Evolutionary conservation across 192 early-diverging fungal species (phyloP), one percentile per base, ranked within the genome.

Genomic region (Coemansia sp.): DNA sequence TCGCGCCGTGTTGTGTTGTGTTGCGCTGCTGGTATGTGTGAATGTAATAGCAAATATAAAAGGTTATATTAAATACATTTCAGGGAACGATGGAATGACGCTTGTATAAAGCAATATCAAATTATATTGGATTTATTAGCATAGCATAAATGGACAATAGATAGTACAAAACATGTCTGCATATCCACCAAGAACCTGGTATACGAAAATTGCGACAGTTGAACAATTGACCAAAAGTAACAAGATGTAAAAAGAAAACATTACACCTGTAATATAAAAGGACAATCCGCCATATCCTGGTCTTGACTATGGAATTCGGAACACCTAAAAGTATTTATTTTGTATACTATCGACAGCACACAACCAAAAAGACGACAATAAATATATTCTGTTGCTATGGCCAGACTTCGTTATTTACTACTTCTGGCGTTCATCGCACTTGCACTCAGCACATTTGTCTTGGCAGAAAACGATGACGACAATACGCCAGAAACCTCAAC

Each of bases 191-290:
- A 51, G 16, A 51, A 51, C 23, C 23, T 8, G 48, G 23, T 16
- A 23, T 51, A 3, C 21, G 13, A 23, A 2, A 9, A 12, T 25
- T 25, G 2, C 9, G n/a, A n/a, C n/a, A 1, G 25, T 26, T 51
- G 21, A 51, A 23, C 0, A 51, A 25, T 26, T 7, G 23, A 9
- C 25, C 1, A 51, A 9, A 51, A 26, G 21, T 9, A 51, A 26
- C 25, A 26, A 46, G 35, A 37, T 37, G 35, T 46, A 46, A 18
- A 46, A 21, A 18, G 43, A 46, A 18, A 26, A 16, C 23, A 12
- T 12, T 51, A 51, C 26, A 51, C n/a, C n/a, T n/a, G n/a, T n/a
- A n/a, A n/a, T n/a, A n/a, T n/a, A 51, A 49, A 51, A 51, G 21
- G 13, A 26, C 48, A 10, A 26, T 51, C 2, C 23, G 25, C 25